Percentiles rank a stretch among this genome's conserved stretches.
Evolutionary conservation across 2,329 filamentous ascomycete genomes (phyloP).

Genomic region (Calonectria honghensis): DNA sequence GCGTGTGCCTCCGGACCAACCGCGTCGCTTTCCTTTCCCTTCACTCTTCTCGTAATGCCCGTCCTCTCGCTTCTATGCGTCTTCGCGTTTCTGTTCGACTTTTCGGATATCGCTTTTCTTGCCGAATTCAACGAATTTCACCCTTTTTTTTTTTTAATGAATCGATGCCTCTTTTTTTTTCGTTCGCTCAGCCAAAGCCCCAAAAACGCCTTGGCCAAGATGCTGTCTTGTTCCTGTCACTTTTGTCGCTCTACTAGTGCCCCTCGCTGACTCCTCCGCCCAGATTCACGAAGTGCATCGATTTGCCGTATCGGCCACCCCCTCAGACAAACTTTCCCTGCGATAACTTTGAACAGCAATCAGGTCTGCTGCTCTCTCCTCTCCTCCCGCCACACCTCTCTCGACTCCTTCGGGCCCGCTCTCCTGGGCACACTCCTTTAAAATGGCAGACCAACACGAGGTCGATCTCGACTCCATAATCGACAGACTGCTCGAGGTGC

Average conservation of each 20-base stretch:
- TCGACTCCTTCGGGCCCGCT: slow-evolving; percentile 63
- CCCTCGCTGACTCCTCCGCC: slow-evolving; percentile 50
- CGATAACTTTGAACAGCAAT: slow-evolving; percentile 57
- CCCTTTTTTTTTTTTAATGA: not conserved
- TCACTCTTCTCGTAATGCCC: slow-evolving; percentile 34
- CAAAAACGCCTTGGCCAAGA: slow-evolving; percentile 41
- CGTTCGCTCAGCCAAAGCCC: slow-evolving; percentile 43
- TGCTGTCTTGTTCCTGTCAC: slow-evolving; percentile 28
- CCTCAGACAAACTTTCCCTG: slow-evolving; percentile 53
- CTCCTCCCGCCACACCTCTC: slow-evolving; percentile 51
- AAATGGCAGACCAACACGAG: slow-evolving; percentile 83
- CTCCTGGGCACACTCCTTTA: slow-evolving; percentile 60
- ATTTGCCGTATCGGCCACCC: slow-evolving; percentile 54
- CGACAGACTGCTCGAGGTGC: slow-evolving; percentile 96
- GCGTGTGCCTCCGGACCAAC: slow-evolving; percentile 44
- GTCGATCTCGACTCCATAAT: slow-evolving; percentile 99
- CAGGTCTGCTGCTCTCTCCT: slow-evolving; percentile 53
- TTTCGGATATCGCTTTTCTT: slow-evolving; percentile 13
- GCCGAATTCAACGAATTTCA: not conserved
- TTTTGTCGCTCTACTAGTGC: slow-evolving; percentile 36
- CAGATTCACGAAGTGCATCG: slow-evolving; percentile 59
- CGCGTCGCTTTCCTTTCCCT: slow-evolving; percentile 39
- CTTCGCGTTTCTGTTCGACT: not conserved
- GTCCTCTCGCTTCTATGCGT: not conserved
- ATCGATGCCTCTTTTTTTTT: slow-evolving; percentile 32